Conservation (phyloP, 2,329 filamentous ascomycete species). For the Pseudogymnoascus sp. region DNA sequence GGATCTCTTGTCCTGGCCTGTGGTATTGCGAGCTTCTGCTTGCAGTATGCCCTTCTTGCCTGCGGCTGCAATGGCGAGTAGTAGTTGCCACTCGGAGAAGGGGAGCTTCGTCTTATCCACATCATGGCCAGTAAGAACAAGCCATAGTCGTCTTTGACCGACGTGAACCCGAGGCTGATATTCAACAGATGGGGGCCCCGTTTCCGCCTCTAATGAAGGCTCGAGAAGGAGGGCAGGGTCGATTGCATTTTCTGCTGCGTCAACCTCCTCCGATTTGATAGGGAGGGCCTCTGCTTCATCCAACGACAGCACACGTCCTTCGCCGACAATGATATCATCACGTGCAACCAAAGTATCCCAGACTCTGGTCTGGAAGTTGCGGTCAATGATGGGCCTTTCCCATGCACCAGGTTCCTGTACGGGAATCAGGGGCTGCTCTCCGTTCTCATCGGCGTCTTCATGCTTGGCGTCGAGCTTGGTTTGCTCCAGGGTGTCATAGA, state of each 20-base stretch:
- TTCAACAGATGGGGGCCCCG: neutral
- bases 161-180: slow-evolving; percentile 37
- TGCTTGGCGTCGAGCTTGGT: neutral
- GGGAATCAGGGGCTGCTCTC: neutral
- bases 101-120: slow-evolving; percentile 52
- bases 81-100: slow-evolving; percentile 50
- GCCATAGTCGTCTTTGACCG: slow-evolving; percentile 51
- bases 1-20: slow-evolving; percentile 56
- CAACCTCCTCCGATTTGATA: neutral
- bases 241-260: neutral
- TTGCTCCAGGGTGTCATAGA: slow-evolving; percentile 2
- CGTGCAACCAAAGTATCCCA: slow-evolving; percentile 3
- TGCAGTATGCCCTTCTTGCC: slow-evolving; percentile 51
- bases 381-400: neutral
- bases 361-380: neutral
- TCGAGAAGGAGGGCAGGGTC: neutral
- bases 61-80: slow-evolving; percentile 49
- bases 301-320: neutral
- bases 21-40: slow-evolving; percentile 49
- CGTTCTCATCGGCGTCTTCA: neutral
- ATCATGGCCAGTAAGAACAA: slow-evolving; percentile 50
- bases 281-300: slow-evolving; percentile 2
- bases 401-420: neutral
- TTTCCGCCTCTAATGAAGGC: neutral
- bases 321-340: slow-evolving; percentile 11